phyloP scores from a whole-genome alignment of 139 green algal genomes.

The Limnomonas spitsbergensis region DNA sequence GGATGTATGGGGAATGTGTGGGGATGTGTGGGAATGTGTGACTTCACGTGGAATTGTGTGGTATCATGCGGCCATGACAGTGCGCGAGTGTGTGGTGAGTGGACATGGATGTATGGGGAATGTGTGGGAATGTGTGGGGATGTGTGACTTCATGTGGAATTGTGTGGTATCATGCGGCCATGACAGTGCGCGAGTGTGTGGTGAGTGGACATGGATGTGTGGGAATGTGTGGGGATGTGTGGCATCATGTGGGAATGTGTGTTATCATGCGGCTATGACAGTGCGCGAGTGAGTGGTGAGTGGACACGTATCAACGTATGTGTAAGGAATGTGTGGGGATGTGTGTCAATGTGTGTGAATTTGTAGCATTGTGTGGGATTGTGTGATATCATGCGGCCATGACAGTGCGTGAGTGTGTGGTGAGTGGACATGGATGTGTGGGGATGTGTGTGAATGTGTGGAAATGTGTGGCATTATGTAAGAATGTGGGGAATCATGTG shows the following conservation, averaged over 20 bases:
- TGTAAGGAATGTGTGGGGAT: not conserved
- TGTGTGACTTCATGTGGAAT: not conserved
- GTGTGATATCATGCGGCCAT: too few relatives aligned
- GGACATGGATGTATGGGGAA: not conserved
- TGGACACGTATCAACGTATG: not conserved
- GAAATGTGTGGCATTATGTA: not conserved
- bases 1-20: too few relatives aligned
- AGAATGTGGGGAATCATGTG: too few relatives aligned
- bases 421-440: not conserved
- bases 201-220: not conserved
- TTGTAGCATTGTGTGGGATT: too few relatives aligned
- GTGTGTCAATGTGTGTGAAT: not conserved
- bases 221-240: slow-evolving; percentile 2
- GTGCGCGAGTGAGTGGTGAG: not conserved
- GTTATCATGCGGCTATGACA: not conserved
- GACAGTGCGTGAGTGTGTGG: not conserved
- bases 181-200: not conserved
- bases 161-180: too few relatives aligned
- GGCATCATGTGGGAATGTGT: too few relatives aligned
- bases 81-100: not conserved
- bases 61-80: not conserved
- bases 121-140: not conserved
- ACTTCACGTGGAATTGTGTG: too few relatives aligned
- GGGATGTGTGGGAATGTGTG: slow-evolving; percentile 5
- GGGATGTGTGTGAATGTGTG: not conserved